Evolutionary conservation across 1,139 yeast species (phyloP), one percentile per base, ranked within the genome.

Genomic region (Geotrichum histeridarum): DNA sequence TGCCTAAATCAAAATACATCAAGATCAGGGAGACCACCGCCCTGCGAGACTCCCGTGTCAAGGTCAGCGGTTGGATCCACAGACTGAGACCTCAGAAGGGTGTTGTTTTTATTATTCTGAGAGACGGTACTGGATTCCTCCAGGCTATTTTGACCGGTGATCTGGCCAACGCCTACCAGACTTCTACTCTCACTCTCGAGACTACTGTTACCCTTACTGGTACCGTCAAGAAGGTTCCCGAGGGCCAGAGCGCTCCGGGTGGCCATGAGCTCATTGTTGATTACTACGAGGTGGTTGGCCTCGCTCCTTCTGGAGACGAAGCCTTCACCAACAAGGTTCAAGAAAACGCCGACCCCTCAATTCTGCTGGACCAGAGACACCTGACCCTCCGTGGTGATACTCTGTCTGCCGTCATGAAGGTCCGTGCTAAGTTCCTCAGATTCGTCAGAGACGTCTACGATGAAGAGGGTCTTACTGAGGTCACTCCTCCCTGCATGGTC

Each of bases 401-500:
- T 38, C 76, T 94, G 61, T 81, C 95, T 56, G 84, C 93, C n/a
- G 95, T 94, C 46, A 86, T 94, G 94, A 88, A 86, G 71, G 99
- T 94, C 46, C 85, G 99, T 72, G 93, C 97, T 44, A 75, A 83
- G 39, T 78, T 90, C 57, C 76, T 93, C 66, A 75, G 76, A 52
- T 76, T 94, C 37, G 75, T 94, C 64, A 83, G 99, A 76, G 78
- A 81, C 63, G 86, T 86, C 58, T 91, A 79, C 68, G 76, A 72
- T 36, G 94, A 89, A 66, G 91, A 86, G 74, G 81, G 82, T 42
- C 69, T 90, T 56, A 75, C 82, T 47, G 99, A 94, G 77, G 97
- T 94, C 58, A 93, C 98, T 39, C 98, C 99, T 50, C 99, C 99
- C 67, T 91, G 98, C 75, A 91, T 94, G 98, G 99, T 94, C 57